Percentiles rank a stretch among this genome's conserved stretches.
Evolutionary conservation across 2,329 filamentous ascomycete species (phyloP).

Genomic region (Epicoccum sorghinum): DNA sequence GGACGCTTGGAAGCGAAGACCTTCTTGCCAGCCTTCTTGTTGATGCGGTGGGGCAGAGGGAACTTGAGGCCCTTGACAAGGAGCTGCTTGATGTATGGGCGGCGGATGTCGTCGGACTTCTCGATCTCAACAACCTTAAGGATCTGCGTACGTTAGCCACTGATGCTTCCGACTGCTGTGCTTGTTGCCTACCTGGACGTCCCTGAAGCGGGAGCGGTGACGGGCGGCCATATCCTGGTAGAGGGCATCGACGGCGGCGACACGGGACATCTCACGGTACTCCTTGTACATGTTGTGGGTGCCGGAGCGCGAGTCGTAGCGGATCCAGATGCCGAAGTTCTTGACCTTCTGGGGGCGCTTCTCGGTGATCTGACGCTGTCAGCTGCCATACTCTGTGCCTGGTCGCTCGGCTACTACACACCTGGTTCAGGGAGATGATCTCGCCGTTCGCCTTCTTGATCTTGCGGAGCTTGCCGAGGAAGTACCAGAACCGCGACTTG

Average conservation of each 20-base stretch:
- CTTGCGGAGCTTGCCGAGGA: slow-evolving; percentile 98
- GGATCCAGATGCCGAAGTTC: slow-evolving; percentile 99
- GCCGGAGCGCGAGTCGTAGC: slow-evolving; percentile 99
- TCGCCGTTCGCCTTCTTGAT: slow-evolving; percentile 99
- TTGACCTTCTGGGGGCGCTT: slow-evolving; percentile 99
- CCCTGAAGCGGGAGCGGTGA: slow-evolving; percentile 97
- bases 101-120: slow-evolving; percentile 92
- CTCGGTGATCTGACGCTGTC: slow-evolving; percentile 78
- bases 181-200: slow-evolving; percentile 81
- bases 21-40: slow-evolving; percentile 84
- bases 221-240: slow-evolving; percentile 99
- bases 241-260: slow-evolving; percentile 92
- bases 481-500: slow-evolving; percentile 99
- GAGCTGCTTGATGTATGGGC: slow-evolving; percentile 99
- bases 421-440: slow-evolving; percentile 96
- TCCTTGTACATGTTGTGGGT: slow-evolving; percentile 99
- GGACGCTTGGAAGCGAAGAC: slow-evolving; percentile 92
- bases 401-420: slow-evolving; percentile 58
- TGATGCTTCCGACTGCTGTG: not conserved
- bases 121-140: slow-evolving; percentile 97
- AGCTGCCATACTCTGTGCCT: slow-evolving; percentile 12
- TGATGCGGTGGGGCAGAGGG: slow-evolving; percentile 95
- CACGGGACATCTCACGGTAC: slow-evolving; percentile 98
- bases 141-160: slow-evolving; percentile 64
- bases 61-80: slow-evolving; percentile 94